Conservation (phyloP, 805 yeast genomes). For the Saccharomycopsis javanensis region DNA sequence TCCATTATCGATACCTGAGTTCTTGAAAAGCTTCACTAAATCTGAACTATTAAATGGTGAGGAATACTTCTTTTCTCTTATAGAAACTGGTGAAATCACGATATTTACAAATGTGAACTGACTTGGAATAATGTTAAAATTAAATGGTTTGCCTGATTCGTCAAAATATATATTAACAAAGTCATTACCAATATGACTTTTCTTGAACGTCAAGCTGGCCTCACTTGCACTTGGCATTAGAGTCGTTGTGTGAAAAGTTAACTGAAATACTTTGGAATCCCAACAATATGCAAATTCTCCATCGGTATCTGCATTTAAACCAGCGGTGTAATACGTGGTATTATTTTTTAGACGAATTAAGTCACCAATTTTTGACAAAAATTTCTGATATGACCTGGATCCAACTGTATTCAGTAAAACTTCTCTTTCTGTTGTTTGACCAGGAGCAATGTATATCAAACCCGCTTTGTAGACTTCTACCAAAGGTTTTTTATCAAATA, state of each 20-base stretch:
- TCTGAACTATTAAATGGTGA: slow-evolving; percentile 8
- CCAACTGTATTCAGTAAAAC: slow-evolving; percentile 59
- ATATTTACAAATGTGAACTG: slow-evolving; percentile 80
- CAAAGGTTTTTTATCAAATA: slow-evolving; percentile 67
- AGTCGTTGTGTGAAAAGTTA: slow-evolving; percentile 72
- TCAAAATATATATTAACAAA: slow-evolving; percentile 75
- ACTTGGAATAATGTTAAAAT: slow-evolving; percentile 59
- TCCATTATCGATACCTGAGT: neutral
- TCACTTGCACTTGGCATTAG: slow-evolving; percentile 53
- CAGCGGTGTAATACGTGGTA: slow-evolving; percentile 59
- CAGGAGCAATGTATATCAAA: slow-evolving; percentile 59
- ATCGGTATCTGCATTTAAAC: slow-evolving; percentile 64
- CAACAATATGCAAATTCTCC: slow-evolving; percentile 70
- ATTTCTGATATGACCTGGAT: slow-evolving; percentile 49
- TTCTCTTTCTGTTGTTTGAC: slow-evolving; percentile 53
- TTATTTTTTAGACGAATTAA: slow-evolving; percentile 49
- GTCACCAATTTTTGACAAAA: slow-evolving; percentile 50
- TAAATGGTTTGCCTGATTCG: slow-evolving; percentile 59
- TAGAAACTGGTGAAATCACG: slow-evolving; percentile 53
- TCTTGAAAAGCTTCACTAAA: neutral
- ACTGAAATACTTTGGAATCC: slow-evolving; percentile 60
- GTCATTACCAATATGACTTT: slow-evolving; percentile 80
- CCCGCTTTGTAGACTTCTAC: slow-evolving; percentile 76
- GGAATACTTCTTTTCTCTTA: slow-evolving; percentile 7
- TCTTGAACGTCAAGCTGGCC: slow-evolving; percentile 34